A percentile compares a stretch with the other conserved stretches of the same genome.
Evolutionary conservation across 306 rosid genomes (phyloP).

Genomic region (Lotus japonicus): DNA sequence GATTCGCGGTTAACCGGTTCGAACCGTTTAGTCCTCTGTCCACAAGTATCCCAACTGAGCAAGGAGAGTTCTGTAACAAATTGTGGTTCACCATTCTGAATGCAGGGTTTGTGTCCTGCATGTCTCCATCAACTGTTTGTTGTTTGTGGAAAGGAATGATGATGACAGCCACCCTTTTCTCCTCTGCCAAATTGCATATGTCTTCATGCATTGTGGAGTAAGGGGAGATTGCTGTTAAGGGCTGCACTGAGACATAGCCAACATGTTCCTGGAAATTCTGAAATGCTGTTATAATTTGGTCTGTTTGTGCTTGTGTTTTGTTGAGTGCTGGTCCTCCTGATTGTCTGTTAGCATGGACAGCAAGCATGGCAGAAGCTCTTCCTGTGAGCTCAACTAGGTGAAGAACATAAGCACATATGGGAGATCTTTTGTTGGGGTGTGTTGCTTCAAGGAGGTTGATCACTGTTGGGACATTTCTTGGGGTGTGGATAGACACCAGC

Average conservation of each 20-base stretch:
- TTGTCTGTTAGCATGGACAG: slow-evolving; percentile 48
- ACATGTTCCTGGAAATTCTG: slow-evolving; percentile 64
- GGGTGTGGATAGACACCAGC: slow-evolving; percentile 60
- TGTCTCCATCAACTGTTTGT: slow-evolving; percentile 81
- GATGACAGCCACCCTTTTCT: slow-evolving; percentile 56
- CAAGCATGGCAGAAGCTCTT: slow-evolving; percentile 86
- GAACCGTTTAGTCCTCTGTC: slow-evolving; percentile 69
- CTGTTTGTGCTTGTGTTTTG: slow-evolving; percentile 72
- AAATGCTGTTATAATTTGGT: slow-evolving; percentile 62
- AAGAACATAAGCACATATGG: slow-evolving; percentile 52
- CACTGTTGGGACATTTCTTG: slow-evolving; percentile 79
- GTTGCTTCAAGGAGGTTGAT: slow-evolving; percentile 75
- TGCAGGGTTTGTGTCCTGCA: slow-evolving; percentile 71
- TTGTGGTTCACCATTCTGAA: slow-evolving; percentile 68
- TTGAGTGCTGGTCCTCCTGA: slow-evolving; percentile 55
- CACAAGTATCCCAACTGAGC: slow-evolving; percentile 73
- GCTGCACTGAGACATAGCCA: slow-evolving; percentile 41
- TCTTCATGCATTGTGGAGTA: slow-evolving; percentile 89
- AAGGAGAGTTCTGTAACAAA: slow-evolving; percentile 54
- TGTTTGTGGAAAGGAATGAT: slow-evolving; percentile 91
- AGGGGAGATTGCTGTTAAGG: slow-evolving; percentile 62
- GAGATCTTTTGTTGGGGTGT: slow-evolving; percentile 60
- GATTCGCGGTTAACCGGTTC: slow-evolving; percentile 36
- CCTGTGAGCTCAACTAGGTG: slow-evolving; percentile 86
- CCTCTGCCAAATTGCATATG: slow-evolving; percentile 71